These are phyloP conservation scores for Stropharia rugosoannulata DNA, from an alignment of 768 basidiomycete species.

Conservation along the genomic window DNA sequence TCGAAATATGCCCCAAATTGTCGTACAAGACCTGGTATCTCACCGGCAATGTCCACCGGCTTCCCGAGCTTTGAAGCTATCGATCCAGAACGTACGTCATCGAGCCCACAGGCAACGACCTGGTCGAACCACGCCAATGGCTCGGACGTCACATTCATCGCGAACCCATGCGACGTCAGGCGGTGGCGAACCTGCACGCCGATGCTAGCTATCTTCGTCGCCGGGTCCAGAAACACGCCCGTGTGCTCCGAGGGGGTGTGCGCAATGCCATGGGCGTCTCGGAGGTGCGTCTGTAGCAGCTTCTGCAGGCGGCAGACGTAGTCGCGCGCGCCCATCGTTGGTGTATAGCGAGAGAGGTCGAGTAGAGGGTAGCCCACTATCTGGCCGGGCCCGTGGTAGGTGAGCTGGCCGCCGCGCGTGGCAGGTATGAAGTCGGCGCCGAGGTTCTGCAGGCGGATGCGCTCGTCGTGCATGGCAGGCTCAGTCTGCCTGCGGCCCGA, in stretches of 20 bases:
- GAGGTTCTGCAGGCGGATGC: constrained; percentile 58
- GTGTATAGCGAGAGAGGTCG: constrained; percentile 79
- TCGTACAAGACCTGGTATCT: constrained; percentile 49
- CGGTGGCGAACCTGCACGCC: constrained; percentile 96
- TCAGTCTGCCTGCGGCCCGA: constrained; percentile 85
- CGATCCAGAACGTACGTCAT: constrained; percentile 76
- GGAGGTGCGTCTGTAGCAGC: constrained; percentile 63
- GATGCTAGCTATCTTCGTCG: constrained; percentile 90
- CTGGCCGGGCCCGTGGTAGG: constrained; percentile 98
- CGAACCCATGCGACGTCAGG: constrained; percentile 93
- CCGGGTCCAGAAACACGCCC: constrained; percentile 82
- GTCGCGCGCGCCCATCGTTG: constrained; percentile 68
- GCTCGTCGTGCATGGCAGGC: constrained; percentile 56
- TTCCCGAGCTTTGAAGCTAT: constrained; percentile 47
- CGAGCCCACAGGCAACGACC: constrained; percentile 89
- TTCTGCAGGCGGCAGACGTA: constrained; percentile 87
- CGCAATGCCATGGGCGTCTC: constrained; percentile 55
- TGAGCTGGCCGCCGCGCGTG: constrained; percentile 87
- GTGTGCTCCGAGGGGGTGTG: constrained; percentile 74
- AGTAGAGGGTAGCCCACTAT: constrained; percentile 93
- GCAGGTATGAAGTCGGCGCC: constrained; percentile 89
- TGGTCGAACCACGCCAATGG: constrained; percentile 84
- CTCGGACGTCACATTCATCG: constrained; percentile 84
- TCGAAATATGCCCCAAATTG: constrained; percentile 48
- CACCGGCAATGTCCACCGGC: constrained; percentile 41